Conservation (phyloP, 192 early-diverging fungal species). For the Linnemannia elongata region DNA sequence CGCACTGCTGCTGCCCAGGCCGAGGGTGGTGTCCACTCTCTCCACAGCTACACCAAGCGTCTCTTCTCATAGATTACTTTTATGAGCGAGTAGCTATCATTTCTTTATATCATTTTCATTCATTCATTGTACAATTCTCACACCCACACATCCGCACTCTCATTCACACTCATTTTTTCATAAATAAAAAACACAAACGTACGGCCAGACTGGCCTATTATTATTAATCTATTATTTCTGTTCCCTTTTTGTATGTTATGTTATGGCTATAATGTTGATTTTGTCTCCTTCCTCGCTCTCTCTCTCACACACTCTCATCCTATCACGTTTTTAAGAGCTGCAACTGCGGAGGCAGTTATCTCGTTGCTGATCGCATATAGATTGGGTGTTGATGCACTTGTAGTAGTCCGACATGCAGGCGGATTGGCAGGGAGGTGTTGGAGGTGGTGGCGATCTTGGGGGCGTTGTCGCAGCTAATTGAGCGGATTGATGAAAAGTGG, state of each 20-base stretch:
- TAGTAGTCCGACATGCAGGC: slow-evolving; percentile 9
- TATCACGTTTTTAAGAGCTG: background rate
- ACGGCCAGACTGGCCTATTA: background rate
- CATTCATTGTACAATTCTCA: background rate
- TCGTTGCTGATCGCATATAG: background rate
- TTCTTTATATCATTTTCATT: background rate
- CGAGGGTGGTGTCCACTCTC: slow-evolving; percentile 94
- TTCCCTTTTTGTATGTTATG: too few species aligned
- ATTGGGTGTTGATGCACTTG: background rate
- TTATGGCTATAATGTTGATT: background rate
- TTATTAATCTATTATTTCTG: background rate
- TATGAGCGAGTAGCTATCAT: background rate
- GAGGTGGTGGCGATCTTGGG: background rate
- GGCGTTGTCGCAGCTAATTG: background rate
- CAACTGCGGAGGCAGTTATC: background rate
- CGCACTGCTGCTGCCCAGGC: slow-evolving; percentile 94
- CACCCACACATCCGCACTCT: background rate
- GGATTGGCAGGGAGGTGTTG: background rate
- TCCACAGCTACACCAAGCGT: slow-evolving; percentile 59
- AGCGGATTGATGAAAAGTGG: background rate
- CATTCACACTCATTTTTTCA: background rate
- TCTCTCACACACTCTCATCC: too few species aligned
- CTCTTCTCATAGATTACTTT: slow-evolving; percentile 49
- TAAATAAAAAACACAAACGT: background rate
- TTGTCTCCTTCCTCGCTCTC: background rate